Evolutionary conservation across 2,329 filamentous ascomycete genomes (phyloP).

Genomic region (Cladosporium austrohemisphaericum): DNA sequence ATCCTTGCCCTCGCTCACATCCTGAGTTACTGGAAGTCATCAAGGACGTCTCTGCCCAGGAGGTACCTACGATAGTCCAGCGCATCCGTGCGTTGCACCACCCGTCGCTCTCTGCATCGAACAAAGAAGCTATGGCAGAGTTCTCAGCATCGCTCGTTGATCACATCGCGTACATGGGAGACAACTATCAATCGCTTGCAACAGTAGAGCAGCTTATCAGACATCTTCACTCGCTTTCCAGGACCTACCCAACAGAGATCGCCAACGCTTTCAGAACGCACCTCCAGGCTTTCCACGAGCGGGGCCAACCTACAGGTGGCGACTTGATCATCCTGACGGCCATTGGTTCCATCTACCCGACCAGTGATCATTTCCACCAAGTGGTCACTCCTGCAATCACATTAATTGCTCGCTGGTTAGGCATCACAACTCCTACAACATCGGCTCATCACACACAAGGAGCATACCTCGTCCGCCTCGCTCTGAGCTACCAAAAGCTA

Average conservation of each 20-base stretch:
- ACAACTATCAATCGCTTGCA: conserved; percentile 52
- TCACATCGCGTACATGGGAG: conserved; percentile 58
- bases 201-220: conserved; percentile 77
- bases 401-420: conserved; percentile 77
- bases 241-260: conserved; percentile 76
- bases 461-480: conserved; percentile 73
- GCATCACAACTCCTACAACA: conserved; percentile 64
- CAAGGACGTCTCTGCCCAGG: conserved; percentile 57
- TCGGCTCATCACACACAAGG: conserved; percentile 67
- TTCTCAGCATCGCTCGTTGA: conserved; percentile 66
- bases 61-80: conserved; percentile 76
- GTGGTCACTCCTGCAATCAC: conserved; percentile 88
- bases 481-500: conserved; percentile 75
- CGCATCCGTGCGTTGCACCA: conserved; percentile 90
- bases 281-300: conserved; percentile 54
- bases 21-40: conserved; percentile 67
- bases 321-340: conserved; percentile 83
- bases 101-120: conserved; percentile 75
- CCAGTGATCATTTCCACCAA: conserved; percentile 95
- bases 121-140: conserved; percentile 75
- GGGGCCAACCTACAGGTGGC: conserved; percentile 56
- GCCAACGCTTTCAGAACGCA: conserved; percentile 73
- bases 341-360: conserved; percentile 81
- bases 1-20: conserved; percentile 76
- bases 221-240: conserved; percentile 88